Base-by-base conservation (phyloP, 495 filamentous ascomycete species). In the Aspergillus olivimuriae region DNA sequence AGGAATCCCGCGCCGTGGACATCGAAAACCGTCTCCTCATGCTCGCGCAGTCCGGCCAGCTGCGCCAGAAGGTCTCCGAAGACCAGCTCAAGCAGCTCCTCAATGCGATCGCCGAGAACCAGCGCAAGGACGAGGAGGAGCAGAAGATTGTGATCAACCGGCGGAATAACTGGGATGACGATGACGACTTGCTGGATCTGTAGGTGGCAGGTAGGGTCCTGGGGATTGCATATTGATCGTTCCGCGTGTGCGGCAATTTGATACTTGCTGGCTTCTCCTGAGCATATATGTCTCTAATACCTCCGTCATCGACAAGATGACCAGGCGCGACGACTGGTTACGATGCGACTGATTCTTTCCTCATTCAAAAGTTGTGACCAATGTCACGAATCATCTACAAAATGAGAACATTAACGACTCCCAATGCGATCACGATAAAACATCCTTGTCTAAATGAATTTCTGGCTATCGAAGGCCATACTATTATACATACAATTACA, bases 1-100 rank as follows among this genome's bases (percentile, higher is more conserved):
- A 96, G 65, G 90, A 89, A 61, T 82, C 82, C 41, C 87, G 94
- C 54, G 92, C 92, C 24, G 74, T 74, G 34, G 89, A 95, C 55
- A 78, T 97, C 43, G 92, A 98, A 71, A 91, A 90, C 75, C 68
- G 91, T 32, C 77, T 98, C 24, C 87, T 98, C 63, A 88, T 83
- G 82, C 76, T 98, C 39, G 90, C 91, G 21, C 85, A 87, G 47
- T 75, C 78, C 10, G 89, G 89, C 18, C 91, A 96, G 70, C 69
- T 98, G 26, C 81, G 87, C 14, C 67, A 77, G 44, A 91, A 94
- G 54, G 89, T 97, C 34, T 90, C 86, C 1, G 92, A 98, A 66
- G 82, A 83, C 37, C 89, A 97, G 66, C 73, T 98, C 47, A 94
- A 97, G 70, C 87, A 94, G 46, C 68, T 98, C 30, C 61, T 98